Conservation (phyloP, 139 green algal genomes). For the Picochlorum sp. region DNA sequence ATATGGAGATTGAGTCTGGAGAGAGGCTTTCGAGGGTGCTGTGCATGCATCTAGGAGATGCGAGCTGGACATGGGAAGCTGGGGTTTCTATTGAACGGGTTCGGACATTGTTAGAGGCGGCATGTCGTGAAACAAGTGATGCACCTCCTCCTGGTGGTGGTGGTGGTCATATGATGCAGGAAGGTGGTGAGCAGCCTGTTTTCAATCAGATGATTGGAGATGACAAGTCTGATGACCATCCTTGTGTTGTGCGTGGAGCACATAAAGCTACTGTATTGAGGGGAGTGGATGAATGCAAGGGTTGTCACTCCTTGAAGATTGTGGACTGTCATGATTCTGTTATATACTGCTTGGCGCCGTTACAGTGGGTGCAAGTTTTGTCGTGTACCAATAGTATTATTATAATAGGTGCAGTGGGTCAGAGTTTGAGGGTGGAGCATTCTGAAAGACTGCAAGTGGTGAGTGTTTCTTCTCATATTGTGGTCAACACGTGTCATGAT, state of each 20-base stretch:
- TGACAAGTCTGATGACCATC: background rate
- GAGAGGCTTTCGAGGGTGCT: too few relatives aligned
- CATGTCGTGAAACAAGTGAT: too few relatives aligned
- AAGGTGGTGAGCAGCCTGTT: background rate
- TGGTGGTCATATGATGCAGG: too few relatives aligned
- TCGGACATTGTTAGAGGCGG: too few relatives aligned
- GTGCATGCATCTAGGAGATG: too few relatives aligned
- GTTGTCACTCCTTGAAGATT: slow-evolving; percentile 23
- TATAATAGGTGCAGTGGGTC: slow-evolving; percentile 57
- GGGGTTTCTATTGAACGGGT: too few relatives aligned
- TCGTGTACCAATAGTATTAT: slow-evolving; percentile 78
- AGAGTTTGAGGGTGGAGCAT: slow-evolving; percentile 61
- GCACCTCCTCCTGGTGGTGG: too few relatives aligned
- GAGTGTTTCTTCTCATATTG: slow-evolving; percentile 36
- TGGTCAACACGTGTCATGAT: slow-evolving; percentile 69
- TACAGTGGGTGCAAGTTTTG: slow-evolving; percentile 59
- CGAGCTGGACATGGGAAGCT: too few relatives aligned
- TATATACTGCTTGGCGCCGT: slow-evolving; percentile 74
- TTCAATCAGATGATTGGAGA: background rate
- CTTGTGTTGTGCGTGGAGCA: slow-evolving; percentile 40
- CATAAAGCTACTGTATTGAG: slow-evolving; percentile 64
- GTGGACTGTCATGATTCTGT: slow-evolving; percentile 76
- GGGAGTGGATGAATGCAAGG: slow-evolving; percentile 55
- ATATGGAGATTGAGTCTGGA: background rate
- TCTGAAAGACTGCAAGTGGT: slow-evolving; percentile 70